Conservation (phyloP, 2,329 filamentous ascomycete species). For the Monosporascus cannonballus region DNA sequence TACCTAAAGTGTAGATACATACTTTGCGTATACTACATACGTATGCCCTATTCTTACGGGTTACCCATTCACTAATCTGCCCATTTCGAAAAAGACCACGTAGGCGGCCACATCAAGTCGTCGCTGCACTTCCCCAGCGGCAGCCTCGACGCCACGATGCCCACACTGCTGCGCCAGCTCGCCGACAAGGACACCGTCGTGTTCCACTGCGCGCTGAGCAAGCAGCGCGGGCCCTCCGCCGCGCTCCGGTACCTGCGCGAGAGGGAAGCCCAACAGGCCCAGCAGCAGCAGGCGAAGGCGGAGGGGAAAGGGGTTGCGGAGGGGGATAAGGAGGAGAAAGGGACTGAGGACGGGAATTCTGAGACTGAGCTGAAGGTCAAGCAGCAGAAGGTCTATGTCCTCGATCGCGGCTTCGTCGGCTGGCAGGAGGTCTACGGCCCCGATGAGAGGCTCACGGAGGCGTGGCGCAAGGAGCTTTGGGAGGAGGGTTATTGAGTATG, state of each 20-base stretch:
- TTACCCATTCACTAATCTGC: background rate
- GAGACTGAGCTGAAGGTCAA: constrained; percentile 19
- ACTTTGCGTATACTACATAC: too few relatives aligned
- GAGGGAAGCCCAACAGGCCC: constrained; percentile 40
- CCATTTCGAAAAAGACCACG: constrained; percentile 55
- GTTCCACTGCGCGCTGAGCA: constrained; percentile 90
- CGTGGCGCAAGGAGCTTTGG: constrained; percentile 82
- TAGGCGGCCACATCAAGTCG: constrained; percentile 82
- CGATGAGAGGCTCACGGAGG: constrained; percentile 77
- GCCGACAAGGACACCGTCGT: constrained; percentile 75
- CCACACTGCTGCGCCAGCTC: constrained; percentile 75
- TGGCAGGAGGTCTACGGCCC: constrained; percentile 84
- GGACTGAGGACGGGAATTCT: constrained; percentile 17
- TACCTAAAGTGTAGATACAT: background rate
- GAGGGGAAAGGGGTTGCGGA: constrained; percentile 16
- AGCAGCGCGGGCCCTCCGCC: constrained; percentile 81
- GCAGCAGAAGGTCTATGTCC: constrained; percentile 69
- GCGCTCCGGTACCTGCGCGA: constrained; percentile 75
- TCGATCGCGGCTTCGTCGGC: constrained; percentile 77
- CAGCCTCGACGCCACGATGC: constrained; percentile 68
- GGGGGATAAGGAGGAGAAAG: constrained; percentile 16
- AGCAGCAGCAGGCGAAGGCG: constrained; percentile 14
- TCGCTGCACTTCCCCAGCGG: constrained; percentile 69
- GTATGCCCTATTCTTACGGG: background rate
- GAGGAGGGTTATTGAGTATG: constrained; percentile 42